phyloP scores from a whole-genome alignment of 805 yeast species.

The Pachysolen tannophilus region DNA sequence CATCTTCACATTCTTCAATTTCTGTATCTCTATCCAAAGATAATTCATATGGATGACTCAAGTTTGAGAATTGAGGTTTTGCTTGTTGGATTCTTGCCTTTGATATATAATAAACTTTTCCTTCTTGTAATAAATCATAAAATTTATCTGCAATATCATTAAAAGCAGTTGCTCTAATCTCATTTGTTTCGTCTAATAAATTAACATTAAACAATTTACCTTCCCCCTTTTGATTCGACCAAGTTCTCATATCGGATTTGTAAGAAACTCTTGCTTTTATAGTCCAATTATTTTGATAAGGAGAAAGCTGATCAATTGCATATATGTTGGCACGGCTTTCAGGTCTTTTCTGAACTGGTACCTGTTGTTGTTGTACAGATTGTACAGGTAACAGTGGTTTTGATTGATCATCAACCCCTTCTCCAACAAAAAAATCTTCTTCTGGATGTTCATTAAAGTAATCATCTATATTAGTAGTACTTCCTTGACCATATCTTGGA shows the following conservation, averaged over 20 bases:
- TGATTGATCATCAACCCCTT: conserved; percentile 6
- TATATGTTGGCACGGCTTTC: conserved; percentile 35
- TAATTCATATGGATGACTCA: conserved; percentile 85
- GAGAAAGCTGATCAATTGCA: conserved; percentile 83
- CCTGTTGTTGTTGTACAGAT: conserved; percentile 15
- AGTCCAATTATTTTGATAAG: conserved; percentile 86
- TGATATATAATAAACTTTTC: conserved; percentile 78
- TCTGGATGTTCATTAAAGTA: conserved; percentile 54
- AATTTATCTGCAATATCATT: conserved; percentile 78
- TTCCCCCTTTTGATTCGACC: conserved; percentile 80
- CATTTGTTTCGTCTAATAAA: conserved; percentile 89
- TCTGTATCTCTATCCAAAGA: conserved; percentile 71
- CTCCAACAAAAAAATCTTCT: conserved; percentile 26
- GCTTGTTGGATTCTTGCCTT: conserved; percentile 77
- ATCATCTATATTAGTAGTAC: conserved; percentile 40
- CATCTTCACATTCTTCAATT: conserved; percentile 56
- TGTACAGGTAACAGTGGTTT: conserved; percentile 15
- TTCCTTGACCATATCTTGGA: conserved; percentile 27
- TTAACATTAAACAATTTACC: conserved; percentile 88
- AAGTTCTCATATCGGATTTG: conserved; percentile 81
- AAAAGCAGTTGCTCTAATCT: conserved; percentile 92
- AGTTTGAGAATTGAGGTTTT: conserved; percentile 76
- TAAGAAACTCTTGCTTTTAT: conserved; percentile 87
- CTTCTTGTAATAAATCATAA: conserved; percentile 74
- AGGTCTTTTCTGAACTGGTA: conserved; percentile 14